Percentiles rank a stretch among this genome's conserved stretches.
Conservation (phyloP, 164 flowering plant genomes). For the Chimonanthus praecox region DNA sequence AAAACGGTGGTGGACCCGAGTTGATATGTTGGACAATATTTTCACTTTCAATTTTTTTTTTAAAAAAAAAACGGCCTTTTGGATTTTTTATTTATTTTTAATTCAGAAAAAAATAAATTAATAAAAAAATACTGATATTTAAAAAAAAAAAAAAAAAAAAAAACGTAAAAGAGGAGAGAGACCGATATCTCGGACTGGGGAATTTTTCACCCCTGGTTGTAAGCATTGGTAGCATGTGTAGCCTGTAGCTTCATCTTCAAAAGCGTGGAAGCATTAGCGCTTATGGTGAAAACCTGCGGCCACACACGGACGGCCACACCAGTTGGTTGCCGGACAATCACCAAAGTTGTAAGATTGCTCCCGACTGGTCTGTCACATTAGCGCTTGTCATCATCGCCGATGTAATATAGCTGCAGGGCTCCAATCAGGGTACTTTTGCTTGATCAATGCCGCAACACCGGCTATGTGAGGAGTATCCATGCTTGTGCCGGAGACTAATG, state of each 20-base stretch:
- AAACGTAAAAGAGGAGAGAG: too few species aligned
- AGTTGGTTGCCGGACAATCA: constrained; percentile 30
- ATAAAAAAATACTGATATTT: too few species aligned
- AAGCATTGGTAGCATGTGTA: constrained; percentile 28
- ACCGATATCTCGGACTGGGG: too few species aligned
- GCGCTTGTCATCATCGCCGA: constrained; percentile 63
- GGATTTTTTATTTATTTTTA: too few species aligned
- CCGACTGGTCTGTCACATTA: constrained; percentile 23
- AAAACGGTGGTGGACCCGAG: too few species aligned
- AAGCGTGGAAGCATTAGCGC: constrained; percentile 22
- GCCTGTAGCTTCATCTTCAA: constrained; percentile 28
- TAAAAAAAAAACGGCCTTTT: too few species aligned
- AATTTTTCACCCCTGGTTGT: constrained; percentile 20
- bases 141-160: too few species aligned
- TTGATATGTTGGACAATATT: too few species aligned
- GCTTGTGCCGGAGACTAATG: constrained; percentile 55
- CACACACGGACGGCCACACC: constrained; percentile 34
- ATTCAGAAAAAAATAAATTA: too few species aligned
- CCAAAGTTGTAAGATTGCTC: constrained; percentile 9
- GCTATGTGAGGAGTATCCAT: constrained; percentile 66
- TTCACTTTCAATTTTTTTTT: too few species aligned
- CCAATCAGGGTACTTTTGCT: constrained; percentile 48
- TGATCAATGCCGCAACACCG: constrained; percentile 51
- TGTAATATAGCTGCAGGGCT: constrained; percentile 43
- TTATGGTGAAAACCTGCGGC: constrained; percentile 29